phyloP scores from a whole-genome alignment of 2,329 filamentous ascomycete genomes.

The Samsoniella hepiali region DNA sequence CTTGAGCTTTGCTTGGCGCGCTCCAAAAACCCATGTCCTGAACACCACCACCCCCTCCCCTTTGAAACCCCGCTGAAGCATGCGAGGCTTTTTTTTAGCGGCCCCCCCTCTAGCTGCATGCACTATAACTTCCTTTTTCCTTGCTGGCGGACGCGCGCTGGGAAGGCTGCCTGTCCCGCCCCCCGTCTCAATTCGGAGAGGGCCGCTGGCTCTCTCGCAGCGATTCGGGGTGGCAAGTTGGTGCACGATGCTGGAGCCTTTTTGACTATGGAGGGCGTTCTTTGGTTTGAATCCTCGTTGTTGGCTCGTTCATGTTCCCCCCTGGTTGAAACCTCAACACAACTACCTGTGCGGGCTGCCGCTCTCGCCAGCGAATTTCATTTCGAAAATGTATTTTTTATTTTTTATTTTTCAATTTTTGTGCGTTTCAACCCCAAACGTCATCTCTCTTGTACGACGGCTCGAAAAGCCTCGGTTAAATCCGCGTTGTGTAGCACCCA shows the following conservation, averaged over 20 bases:
- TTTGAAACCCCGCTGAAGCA: slow-evolving; percentile 8
- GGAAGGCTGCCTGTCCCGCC: too few species aligned
- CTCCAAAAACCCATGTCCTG: too few species aligned
- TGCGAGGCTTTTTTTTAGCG: slow-evolving; percentile 2
- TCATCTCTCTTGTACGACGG: not conserved
- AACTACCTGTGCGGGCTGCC: not conserved
- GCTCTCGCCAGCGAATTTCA: not conserved
- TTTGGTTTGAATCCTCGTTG: not conserved
- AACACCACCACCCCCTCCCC: not conserved
- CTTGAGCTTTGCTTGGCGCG: not conserved
- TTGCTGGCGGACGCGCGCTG: not conserved
- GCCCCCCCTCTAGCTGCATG: slow-evolving; percentile 10
- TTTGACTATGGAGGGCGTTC: too few species aligned
- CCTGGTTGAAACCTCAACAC: not conserved
- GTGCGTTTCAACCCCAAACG: not conserved
- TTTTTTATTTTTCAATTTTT: not conserved
- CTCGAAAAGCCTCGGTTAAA: not conserved
- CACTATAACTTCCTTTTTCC: slow-evolving; percentile 9
- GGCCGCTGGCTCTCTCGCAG: not conserved
- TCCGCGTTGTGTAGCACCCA: not conserved
- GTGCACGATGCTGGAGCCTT: too few species aligned
- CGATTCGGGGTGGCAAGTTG: too few species aligned
- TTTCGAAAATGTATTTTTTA: not conserved
- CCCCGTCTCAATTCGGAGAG: not conserved
- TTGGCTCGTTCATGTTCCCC: not conserved